Evolutionary conservation across 805 yeast genomes (phyloP).

Genomic region (Hanseniaspora hatyaiensis): DNA sequence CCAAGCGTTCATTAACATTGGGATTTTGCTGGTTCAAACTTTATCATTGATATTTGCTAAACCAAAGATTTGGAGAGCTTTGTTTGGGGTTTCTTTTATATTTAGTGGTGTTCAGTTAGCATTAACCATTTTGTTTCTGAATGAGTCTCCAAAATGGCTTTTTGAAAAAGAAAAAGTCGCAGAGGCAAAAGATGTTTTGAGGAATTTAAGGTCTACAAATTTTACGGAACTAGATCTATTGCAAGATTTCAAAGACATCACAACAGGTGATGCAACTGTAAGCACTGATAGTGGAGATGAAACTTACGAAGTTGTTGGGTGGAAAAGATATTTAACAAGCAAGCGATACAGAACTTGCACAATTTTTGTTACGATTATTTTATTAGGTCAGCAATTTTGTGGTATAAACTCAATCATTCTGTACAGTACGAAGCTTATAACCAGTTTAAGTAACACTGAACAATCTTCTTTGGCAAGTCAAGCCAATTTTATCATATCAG

Average conservation of each 20-base stretch:
- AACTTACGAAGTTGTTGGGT: constrained; percentile 20
- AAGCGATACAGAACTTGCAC: constrained; percentile 47
- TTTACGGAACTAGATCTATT: constrained; percentile 25
- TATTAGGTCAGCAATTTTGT: constrained; percentile 79
- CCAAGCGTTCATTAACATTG: constrained; percentile 75
- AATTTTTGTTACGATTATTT: constrained; percentile 54
- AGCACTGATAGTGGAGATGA: neutral
- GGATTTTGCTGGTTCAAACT: constrained; percentile 70
- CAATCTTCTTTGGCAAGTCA: constrained; percentile 37
- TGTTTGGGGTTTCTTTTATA: constrained; percentile 50
- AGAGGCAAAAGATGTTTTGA: constrained; percentile 34
- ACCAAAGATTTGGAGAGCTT: constrained; percentile 56
- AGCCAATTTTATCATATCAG: constrained; percentile 65
- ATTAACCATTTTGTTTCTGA: constrained; percentile 33
- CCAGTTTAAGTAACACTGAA: constrained; percentile 37
- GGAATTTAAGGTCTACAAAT: constrained; percentile 29
- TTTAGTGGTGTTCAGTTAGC: constrained; percentile 42
- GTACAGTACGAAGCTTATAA: constrained; percentile 79
- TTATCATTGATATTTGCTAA: constrained; percentile 61
- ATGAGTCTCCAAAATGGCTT: constrained; percentile 83
- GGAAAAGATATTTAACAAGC: constrained; percentile 37
- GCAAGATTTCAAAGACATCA: constrained; percentile 16
- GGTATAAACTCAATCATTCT: constrained; percentile 89
- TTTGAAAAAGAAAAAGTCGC: constrained; percentile 26
- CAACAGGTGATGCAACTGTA: neutral